Evolutionary conservation across 345 rosid genomes (phyloP).

Genomic region (Lagerstroemia speciosa): DNA sequence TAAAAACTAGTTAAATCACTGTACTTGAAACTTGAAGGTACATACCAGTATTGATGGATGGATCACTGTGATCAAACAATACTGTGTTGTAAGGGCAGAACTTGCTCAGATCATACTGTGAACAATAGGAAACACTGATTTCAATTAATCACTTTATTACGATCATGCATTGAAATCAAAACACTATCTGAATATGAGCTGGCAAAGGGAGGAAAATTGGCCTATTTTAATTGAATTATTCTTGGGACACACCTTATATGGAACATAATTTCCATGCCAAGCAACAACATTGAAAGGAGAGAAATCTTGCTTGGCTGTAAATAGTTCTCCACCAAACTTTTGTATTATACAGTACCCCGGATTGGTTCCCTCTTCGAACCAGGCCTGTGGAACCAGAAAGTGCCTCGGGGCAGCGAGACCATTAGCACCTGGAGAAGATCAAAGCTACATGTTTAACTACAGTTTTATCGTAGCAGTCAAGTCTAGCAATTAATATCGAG

Average conservation of each 20-base stretch:
- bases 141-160: neutral
- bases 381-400: conserved; percentile 75
- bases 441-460: neutral
- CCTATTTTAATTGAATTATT: neutral
- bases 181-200: neutral
- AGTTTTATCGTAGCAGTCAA: neutral
- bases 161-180: neutral
- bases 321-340: conserved; percentile 84
- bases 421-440: conserved; percentile 56
- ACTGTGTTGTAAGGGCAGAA: conserved; percentile 96
- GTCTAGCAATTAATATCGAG: conserved; percentile 6
- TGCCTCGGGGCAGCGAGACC: conserved; percentile 96
- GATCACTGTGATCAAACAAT: conserved; percentile 82
- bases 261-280: conserved; percentile 97
- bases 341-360: conserved; percentile 69
- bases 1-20: neutral
- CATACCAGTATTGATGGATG: conserved; percentile 85
- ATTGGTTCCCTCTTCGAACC: conserved; percentile 62
- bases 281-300: conserved; percentile 96
- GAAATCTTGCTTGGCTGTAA: conserved; percentile 86
- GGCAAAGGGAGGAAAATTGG: neutral
- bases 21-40: neutral
- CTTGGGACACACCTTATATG: conserved; percentile 56
- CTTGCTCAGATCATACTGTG: conserved; percentile 83
- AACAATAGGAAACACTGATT: neutral